phyloP scores from a whole-genome alignment of 352 stramenopile genomes.

The Elongisporangium anandrum region DNA sequence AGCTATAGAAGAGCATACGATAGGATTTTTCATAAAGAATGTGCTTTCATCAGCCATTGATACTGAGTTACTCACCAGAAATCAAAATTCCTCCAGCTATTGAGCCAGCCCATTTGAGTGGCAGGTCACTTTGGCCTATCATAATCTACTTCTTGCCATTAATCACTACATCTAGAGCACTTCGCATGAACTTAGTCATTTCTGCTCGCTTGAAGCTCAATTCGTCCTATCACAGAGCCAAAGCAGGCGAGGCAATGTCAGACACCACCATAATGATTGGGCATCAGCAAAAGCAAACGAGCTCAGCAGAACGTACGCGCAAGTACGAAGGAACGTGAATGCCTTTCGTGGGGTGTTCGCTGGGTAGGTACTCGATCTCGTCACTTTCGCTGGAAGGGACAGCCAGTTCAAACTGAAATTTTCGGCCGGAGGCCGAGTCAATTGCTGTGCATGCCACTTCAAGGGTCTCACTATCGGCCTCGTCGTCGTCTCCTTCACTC shows the following conservation, averaged over 20 bases:
- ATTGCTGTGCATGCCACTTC: conserved; percentile 65
- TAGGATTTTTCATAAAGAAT: not conserved
- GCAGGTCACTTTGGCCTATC: not conserved
- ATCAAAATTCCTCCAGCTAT: not conserved
- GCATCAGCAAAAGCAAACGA: not conserved
- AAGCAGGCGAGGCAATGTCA: not conserved
- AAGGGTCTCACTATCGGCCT: conserved; percentile 35
- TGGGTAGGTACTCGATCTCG: conserved; percentile 80
- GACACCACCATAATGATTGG: not conserved
- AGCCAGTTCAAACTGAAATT: conserved; percentile 76
- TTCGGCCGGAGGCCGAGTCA: conserved; percentile 59
- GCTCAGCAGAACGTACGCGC: conserved; percentile 28
- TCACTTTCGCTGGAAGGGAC: conserved; percentile 52
- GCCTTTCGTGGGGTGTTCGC: conserved; percentile 41
- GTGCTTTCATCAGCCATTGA: not conserved
- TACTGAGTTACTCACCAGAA: not conserved
- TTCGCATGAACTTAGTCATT: conserved; percentile 83
- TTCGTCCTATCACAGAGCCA: conserved; percentile 41
- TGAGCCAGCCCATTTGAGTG: not conserved
- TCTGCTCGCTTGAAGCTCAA: conserved; percentile 76
- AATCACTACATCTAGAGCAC: conserved; percentile 77
- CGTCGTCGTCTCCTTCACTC: conserved; percentile 41
- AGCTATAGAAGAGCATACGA: not conserved
- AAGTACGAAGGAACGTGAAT: conserved; percentile 71
- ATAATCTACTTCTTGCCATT: conserved; percentile 46